phyloP scores from a whole-genome alignment of 2,329 filamentous ascomycete genomes.

The Stylonectria norvegica region DNA sequence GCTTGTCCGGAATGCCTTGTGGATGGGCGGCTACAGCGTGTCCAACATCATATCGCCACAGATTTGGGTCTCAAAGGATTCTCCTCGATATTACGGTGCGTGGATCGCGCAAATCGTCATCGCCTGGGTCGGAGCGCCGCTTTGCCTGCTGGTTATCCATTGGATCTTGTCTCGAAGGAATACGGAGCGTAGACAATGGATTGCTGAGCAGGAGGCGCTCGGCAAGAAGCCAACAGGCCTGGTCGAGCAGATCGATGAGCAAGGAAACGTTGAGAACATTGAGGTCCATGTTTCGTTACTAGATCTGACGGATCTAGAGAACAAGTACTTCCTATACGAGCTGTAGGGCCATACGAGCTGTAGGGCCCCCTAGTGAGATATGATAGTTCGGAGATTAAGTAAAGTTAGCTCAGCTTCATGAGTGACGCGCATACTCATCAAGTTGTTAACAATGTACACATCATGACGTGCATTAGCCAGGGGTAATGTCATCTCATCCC shows the following conservation, averaged over 20 bases:
- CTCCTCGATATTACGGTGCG: slow-evolving; percentile 26
- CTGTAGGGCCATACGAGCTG: too few species aligned
- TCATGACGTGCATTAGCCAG: too few species aligned
- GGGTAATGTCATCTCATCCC: too few species aligned
- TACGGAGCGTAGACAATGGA: slow-evolving; percentile 16
- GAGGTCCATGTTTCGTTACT: background rate
- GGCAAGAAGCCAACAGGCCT: background rate
- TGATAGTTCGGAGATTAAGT: too few species aligned
- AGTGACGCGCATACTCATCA: too few species aligned
- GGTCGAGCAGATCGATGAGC: background rate
- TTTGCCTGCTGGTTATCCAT: slow-evolving; percentile 32
- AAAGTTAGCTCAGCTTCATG: too few species aligned
- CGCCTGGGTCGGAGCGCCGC: slow-evolving; percentile 35
- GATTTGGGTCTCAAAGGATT: slow-evolving; percentile 31
- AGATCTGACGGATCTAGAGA: background rate
- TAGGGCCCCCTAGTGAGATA: too few species aligned
- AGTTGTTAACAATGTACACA: too few species aligned
- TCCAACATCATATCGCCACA: slow-evolving; percentile 37
- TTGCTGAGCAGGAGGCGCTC: background rate
- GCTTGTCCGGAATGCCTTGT: slow-evolving; percentile 39
- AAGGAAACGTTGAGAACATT: background rate
- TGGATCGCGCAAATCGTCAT: slow-evolving; percentile 25
- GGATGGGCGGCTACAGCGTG: slow-evolving; percentile 35
- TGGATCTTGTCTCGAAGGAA: slow-evolving; percentile 32
- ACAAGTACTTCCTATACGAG: background rate